Base-by-base conservation (phyloP, 1,284 basidiomycete genomes). In the Puccinia sorghi region DNA sequence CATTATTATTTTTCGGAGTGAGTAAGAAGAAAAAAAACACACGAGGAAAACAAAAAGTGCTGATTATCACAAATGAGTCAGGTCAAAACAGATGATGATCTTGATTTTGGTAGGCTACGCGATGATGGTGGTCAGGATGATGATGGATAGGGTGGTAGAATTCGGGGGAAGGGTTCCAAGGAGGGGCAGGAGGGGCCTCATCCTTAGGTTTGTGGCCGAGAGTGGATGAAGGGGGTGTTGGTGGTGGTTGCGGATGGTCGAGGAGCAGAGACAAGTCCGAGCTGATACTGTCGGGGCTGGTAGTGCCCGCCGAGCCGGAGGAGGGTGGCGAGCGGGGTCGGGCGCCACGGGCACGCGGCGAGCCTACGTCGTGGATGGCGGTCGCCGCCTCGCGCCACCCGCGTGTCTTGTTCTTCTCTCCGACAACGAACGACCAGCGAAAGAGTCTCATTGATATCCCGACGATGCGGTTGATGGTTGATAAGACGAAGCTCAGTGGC, bases 71-170 rank as follows among this genome's bases (percentile, higher is more conserved):
- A 61, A n/a, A 39, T 12, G 27, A 17, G 59, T 32, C 32, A 39
- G 15, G 27, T 61, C 37, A 61, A 37, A 41, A 61, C 37, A 61
- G 59, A 61, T 61, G 59, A 61, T 61, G 59, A 11, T 61, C 59
- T 5, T 61, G 59, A 17, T 39, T n/a, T 20, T 52, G 50, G 50
- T 52, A 52, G 20, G 50, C 39, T 3, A 12, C 7, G 37, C 32
- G 4, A 3, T 22, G 22, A 25, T 25, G 22, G 32, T 32, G 32
- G 13, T 56, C 17, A 11, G 32, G 3, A 8, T 61, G 32, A 20
- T 39, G 37, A 25, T 61, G 15, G 32, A 39, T 37, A n/a, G 13
- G 37, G 59, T 41, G 15, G 27, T 61, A 61, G 37, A 61, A 20
- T 8, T 15, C 37, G 20, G 59, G 59, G 6, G 32, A 17, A 20